A percentile compares a stretch with the other conserved stretches of the same genome.
Conservation (phyloP, 2,329 filamentous ascomycete genomes). For the Colletotrichum sp. region DNA sequence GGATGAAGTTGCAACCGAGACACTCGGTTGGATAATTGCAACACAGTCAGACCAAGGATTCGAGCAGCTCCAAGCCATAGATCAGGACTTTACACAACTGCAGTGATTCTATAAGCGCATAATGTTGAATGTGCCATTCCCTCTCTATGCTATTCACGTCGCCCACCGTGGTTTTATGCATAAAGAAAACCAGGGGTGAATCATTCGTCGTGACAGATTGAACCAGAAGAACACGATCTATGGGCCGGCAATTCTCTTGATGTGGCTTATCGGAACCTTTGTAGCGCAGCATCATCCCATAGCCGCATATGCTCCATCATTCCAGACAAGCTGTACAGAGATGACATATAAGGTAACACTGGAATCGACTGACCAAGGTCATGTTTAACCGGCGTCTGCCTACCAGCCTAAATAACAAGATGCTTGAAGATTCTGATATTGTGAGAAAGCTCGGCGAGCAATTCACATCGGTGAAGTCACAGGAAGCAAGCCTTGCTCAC, state of each 20-base stretch:
- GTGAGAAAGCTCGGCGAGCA: not conserved
- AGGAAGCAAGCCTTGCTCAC: not conserved
- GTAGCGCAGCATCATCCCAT: not conserved
- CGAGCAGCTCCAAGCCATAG: not conserved
- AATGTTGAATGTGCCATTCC: not conserved
- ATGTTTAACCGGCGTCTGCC: not conserved
- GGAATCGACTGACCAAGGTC: not conserved
- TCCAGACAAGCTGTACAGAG: not conserved
- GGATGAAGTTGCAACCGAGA: not conserved
- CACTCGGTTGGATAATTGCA: not conserved
- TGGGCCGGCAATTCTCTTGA: not conserved
- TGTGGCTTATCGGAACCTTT: not conserved
- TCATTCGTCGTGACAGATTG: not conserved
- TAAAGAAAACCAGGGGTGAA: not conserved
- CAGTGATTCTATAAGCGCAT: not conserved
- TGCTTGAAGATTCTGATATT: not conserved
- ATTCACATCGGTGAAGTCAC: not conserved
- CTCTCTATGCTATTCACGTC: not conserved
- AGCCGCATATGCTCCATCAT: not conserved
- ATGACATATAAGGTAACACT: not conserved
- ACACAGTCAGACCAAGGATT: not conserved
- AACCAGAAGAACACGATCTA: not conserved
- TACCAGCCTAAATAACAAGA: not conserved
- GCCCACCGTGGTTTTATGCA: not conserved
- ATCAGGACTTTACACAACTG: not conserved